Evolutionary conservation across 306 rosid species (phyloP).

Genomic region (Oxytropis ochrocephala): DNA sequence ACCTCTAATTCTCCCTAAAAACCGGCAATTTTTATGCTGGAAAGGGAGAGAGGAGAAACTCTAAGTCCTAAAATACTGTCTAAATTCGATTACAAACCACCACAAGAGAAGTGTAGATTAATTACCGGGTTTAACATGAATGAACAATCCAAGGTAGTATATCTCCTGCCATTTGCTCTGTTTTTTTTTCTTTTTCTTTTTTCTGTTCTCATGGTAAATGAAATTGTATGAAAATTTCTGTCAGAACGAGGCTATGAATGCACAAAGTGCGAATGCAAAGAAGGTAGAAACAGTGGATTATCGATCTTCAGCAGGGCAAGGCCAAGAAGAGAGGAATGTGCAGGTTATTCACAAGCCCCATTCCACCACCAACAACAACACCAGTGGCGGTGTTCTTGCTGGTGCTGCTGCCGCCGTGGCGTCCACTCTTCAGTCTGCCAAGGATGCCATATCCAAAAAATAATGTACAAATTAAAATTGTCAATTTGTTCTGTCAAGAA

Average conservation of each 20-base stretch:
- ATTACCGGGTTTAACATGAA: constrained; percentile 34
- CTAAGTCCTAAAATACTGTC: too few species aligned
- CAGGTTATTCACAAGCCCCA: constrained; percentile 48
- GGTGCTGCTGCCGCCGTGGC: constrained; percentile 46
- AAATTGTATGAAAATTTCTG: not conserved
- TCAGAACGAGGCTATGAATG: constrained; percentile 29
- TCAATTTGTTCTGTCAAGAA: not conserved
- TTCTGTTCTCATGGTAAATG: not conserved
- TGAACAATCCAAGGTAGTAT: constrained; percentile 39
- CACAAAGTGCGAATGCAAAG: constrained; percentile 16
- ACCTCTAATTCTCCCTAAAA: constrained; percentile 1
- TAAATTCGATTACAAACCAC: too few species aligned
- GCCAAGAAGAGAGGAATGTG: constrained; percentile 34
- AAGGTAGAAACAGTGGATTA: constrained; percentile 53
- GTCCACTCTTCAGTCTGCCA: constrained; percentile 49
- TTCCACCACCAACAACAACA: constrained; percentile 24
- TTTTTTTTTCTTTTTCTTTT: too few species aligned
- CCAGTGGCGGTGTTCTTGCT: constrained; percentile 50
- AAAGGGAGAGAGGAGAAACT: not conserved
- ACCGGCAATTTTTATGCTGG: not conserved
- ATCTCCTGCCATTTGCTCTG: not conserved
- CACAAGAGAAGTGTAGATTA: not conserved
- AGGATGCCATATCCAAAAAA: constrained; percentile 43
- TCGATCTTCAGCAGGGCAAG: constrained; percentile 44
- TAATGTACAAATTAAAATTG: not conserved